phyloP scores from a whole-genome alignment of 305 asterid genomes.

The Fraxinus greggii region DNA sequence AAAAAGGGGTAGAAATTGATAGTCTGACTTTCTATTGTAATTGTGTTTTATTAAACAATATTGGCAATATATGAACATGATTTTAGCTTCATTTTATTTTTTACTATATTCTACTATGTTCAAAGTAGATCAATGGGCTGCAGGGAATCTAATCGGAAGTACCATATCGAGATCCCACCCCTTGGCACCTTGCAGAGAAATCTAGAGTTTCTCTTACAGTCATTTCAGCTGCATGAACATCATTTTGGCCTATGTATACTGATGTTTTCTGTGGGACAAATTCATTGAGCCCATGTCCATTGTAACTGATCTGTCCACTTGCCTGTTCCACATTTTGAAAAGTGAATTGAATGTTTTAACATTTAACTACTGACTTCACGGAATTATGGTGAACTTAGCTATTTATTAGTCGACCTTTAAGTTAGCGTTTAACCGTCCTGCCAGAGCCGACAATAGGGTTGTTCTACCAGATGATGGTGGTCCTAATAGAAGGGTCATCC shows the following conservation, averaged over 20 bases:
- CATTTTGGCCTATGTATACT: constrained; percentile 62
- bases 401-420: constrained; percentile 36
- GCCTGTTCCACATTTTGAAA: constrained; percentile 35
- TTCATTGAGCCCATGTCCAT: constrained; percentile 51
- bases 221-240: constrained; percentile 61
- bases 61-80: not conserved
- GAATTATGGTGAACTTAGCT: not conserved
- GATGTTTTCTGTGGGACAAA: constrained; percentile 60
- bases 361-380: not conserved
- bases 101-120: not conserved
- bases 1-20: not conserved
- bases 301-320: constrained; percentile 49
- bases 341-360: not conserved
- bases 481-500: constrained; percentile 64
- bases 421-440: constrained; percentile 48
- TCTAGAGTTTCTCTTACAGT: constrained; percentile 63
- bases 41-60: not conserved
- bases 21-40: not conserved
- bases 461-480: constrained; percentile 68
- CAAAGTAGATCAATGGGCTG: not conserved
- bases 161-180: constrained; percentile 63
- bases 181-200: constrained; percentile 65
- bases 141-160: not conserved
- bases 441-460: constrained; percentile 55
- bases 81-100: not conserved